Percentiles rank a stretch among this genome's conserved stretches.
Conservation (phyloP, 2,329 filamentous ascomycete species). For the Myriosclerotinia duriaeana region DNA sequence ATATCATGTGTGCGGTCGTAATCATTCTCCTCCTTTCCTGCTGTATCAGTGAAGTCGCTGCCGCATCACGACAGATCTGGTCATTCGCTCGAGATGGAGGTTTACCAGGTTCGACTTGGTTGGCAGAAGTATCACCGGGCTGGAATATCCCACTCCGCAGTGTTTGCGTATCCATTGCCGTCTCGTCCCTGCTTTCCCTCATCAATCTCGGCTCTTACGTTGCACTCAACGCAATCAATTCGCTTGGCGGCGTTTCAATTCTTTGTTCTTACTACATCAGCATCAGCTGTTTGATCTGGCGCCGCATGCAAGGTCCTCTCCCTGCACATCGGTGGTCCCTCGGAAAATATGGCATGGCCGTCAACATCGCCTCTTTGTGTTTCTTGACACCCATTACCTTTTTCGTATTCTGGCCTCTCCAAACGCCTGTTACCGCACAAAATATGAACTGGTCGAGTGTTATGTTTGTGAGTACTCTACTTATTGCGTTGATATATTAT, state of each 20-base stretch:
- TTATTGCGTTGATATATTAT: constrained; percentile 30
- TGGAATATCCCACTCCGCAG: constrained; percentile 28
- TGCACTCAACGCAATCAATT: constrained; percentile 53
- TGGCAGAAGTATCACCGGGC: constrained; percentile 40
- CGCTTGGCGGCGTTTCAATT: constrained; percentile 49
- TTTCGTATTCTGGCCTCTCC: constrained; percentile 50
- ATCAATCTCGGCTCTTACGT: constrained; percentile 52
- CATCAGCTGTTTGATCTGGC: constrained; percentile 42
- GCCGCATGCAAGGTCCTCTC: constrained; percentile 43
- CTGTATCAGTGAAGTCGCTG: constrained; percentile 42
- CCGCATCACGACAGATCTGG: constrained; percentile 43
- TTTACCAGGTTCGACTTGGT: constrained; percentile 43
- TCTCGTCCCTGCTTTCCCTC: constrained; percentile 23
- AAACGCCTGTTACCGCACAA: constrained; percentile 40
- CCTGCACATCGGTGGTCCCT: constrained; percentile 46
- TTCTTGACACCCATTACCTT: constrained; percentile 45
- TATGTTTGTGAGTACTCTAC: constrained; percentile 27
- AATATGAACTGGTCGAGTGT: constrained; percentile 48
- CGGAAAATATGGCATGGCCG: constrained; percentile 43
- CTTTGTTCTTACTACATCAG: constrained; percentile 53
- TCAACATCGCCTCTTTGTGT: constrained; percentile 46
- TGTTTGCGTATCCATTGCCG: constrained; percentile 27
- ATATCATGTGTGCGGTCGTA: constrained; percentile 48
- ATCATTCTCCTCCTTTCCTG: constrained; percentile 42
- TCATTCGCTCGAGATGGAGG: constrained; percentile 48